Conservation (phyloP, 2,329 filamentous ascomycete genomes). For the Fusarium citri region DNA sequence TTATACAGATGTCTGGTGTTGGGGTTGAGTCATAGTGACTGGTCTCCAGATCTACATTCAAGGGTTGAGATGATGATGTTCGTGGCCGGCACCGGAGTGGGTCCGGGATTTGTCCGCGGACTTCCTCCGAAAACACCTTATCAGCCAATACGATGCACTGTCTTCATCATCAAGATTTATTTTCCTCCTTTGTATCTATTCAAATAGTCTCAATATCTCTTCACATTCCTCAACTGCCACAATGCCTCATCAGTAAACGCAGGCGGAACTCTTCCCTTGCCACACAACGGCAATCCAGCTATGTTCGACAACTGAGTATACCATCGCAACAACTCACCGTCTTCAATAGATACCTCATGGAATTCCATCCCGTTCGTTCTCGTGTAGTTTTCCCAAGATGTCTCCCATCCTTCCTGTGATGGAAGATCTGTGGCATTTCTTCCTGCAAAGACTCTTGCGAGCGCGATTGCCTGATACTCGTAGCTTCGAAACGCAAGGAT, state of each 20-base stretch:
- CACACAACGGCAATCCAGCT: neutral
- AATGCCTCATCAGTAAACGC: neutral
- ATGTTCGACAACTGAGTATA: neutral
- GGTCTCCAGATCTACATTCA: neutral
- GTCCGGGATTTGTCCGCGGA: neutral
- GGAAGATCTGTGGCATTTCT: neutral
- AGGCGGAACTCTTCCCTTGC: neutral
- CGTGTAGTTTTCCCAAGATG: neutral
- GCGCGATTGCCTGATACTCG: conserved; percentile 4
- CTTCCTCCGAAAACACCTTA: neutral
- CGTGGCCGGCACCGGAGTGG: neutral
- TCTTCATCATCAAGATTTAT: neutral
- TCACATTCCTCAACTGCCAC: neutral
- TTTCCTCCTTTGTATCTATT: neutral
- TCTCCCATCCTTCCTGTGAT: neutral
- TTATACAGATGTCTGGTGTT: neutral
- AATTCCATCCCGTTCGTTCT: neutral
- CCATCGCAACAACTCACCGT: neutral
- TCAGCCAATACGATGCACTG: neutral
- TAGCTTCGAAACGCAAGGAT: neutral
- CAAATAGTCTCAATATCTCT: neutral
- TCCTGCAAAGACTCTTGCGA: neutral
- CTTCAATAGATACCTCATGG: neutral
- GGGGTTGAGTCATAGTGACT: neutral
- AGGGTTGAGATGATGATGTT: neutral